Conservation (phyloP, 805 yeast species). For the Dipodascus albidus region DNA sequence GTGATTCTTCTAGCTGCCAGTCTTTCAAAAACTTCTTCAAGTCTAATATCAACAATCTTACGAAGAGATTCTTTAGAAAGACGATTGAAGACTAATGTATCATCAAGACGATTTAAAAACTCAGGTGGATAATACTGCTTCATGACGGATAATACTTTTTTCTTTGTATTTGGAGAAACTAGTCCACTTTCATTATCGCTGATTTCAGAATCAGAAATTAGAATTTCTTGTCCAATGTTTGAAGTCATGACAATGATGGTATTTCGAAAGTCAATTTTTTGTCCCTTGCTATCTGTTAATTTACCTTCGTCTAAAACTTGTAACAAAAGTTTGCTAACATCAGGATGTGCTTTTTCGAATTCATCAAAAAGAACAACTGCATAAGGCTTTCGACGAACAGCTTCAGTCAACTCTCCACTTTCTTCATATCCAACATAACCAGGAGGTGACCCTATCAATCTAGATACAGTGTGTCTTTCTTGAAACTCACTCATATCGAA, state of each 20-base stretch:
- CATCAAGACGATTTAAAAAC: slow-evolving; percentile 88
- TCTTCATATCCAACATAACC: slow-evolving; percentile 96
- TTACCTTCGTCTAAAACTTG: slow-evolving; percentile 95
- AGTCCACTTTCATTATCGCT: slow-evolving; percentile 47
- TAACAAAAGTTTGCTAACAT: slow-evolving; percentile 76
- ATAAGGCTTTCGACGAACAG: slow-evolving; percentile 90
- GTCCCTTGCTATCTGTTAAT: slow-evolving; percentile 90
- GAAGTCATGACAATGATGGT: slow-evolving; percentile 95
- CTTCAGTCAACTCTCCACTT: slow-evolving; percentile 89
- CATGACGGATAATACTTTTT: slow-evolving; percentile 55
- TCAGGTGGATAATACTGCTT: slow-evolving; percentile 81
- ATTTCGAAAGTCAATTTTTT: slow-evolving; percentile 86
- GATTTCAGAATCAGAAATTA: slow-evolving; percentile 48
- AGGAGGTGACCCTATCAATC: slow-evolving; percentile 95
- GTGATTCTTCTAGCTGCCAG: slow-evolving; percentile 65
- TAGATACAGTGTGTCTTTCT: slow-evolving; percentile 82
- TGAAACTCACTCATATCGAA: slow-evolving; percentile 98
- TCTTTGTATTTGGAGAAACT: slow-evolving; percentile 43
- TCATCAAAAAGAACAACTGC: slow-evolving; percentile 90
- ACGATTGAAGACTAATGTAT: slow-evolving; percentile 85
- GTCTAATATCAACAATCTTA: slow-evolving; percentile 74
- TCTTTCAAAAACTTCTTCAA: slow-evolving; percentile 71
- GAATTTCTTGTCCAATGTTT: slow-evolving; percentile 86
- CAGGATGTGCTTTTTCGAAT: slow-evolving; percentile 94
- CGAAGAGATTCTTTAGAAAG: slow-evolving; percentile 65